Evolutionary conservation across 176 grass and related monocot species (phyloP), one percentile per base, ranked within the genome.

Genomic region (Thinopyrum elongatum): DNA sequence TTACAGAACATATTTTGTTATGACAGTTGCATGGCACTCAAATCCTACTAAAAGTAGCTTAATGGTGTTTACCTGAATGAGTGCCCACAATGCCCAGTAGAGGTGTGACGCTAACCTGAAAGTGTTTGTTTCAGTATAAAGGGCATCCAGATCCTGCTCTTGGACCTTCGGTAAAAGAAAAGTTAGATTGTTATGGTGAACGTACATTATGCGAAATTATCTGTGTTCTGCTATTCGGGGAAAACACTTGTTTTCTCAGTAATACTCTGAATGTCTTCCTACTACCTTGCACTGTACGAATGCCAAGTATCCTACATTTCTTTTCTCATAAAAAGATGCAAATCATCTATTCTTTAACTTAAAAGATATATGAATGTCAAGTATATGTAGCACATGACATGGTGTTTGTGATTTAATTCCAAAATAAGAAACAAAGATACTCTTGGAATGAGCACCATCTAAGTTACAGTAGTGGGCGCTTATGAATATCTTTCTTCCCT

Each of bases 31-130:
- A 65, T 78, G 34, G 22, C 29, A 59, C 6, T 76, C 31, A 73
- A 64, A 74, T 60, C 10, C 35, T 55, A 65, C 36, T 41, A 51
- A 65, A 71, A n/a, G 61, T 65, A 80, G 28, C 22, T 39, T 5
- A 30, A 53, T 9, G 6, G 21, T 11, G 31, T 9, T 67, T 79
- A 95, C 97, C 97, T 98, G 94, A 82, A 98, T 92, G 76, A 98
- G 92, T 84, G 87, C 97, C 97, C 97, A 98, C 47, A 98, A 33
- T 49, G 94, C 93, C 94, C 97, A 98, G 79, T 94, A 98, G 65
- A 96, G 76, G 42, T 98, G 97, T 4, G 94, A 96, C 74, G 94
- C 94, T 70, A 98, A 85, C 71, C 94, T 86, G 82, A 85, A 98
- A 22, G 97, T 96, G 87, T 98, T 98, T 78, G 97, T 96, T 88